Percentiles rank a stretch among this genome's conserved stretches.
Evolutionary conservation across 306 rosid species (phyloP).

Genomic region (Pyrus communis): DNA sequence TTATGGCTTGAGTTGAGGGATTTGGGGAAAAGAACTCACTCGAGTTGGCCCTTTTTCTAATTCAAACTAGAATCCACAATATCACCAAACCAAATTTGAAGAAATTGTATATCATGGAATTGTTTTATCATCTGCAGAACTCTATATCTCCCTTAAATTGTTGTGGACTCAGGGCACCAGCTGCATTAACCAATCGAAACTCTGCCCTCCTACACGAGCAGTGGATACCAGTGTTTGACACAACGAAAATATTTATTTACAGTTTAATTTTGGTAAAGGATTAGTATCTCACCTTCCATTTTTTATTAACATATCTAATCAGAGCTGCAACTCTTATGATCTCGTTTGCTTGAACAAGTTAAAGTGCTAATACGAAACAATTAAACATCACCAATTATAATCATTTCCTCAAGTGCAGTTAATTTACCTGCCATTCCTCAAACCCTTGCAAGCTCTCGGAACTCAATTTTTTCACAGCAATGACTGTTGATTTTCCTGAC

Average conservation of each 20-base stretch:
- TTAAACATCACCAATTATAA: neutral
- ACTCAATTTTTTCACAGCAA: constrained; percentile 89
- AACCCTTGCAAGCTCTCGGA: constrained; percentile 83
- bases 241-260: neutral
- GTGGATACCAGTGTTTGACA: neutral
- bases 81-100: neutral
- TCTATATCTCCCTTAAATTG: neutral
- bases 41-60: neutral
- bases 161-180: neutral
- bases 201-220: neutral
- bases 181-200: neutral
- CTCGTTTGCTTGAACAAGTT: neutral
- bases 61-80: neutral
- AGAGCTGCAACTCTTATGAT: neutral
- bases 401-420: neutral
- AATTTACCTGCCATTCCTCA: constrained; percentile 87
- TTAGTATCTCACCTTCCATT: neutral
- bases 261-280: neutral
- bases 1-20: neutral
- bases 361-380: neutral
- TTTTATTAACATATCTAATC: neutral
- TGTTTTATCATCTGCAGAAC: neutral
- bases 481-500: constrained; percentile 42
- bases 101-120: neutral
- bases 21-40: neutral